These are phyloP conservation scores for Tylopilus intermedius DNA, from an alignment of 768 basidiomycete species.

Conservation along the genomic window DNA sequence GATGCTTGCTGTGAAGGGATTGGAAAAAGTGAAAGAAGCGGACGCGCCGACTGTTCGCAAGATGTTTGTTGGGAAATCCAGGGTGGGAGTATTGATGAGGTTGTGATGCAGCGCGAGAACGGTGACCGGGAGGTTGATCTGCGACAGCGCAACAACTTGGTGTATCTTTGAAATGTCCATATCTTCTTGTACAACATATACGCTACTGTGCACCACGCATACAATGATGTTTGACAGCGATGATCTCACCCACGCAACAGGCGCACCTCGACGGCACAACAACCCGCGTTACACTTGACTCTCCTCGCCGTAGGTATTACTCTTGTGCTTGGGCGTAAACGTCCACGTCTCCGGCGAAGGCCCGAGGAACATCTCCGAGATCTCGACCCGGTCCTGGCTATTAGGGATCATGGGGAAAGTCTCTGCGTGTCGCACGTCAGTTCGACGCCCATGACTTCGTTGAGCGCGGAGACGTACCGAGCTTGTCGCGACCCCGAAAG, in stretches of 20 bases:
- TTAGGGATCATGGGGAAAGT: slow-evolving; percentile 76
- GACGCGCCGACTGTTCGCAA: slow-evolving; percentile 55
- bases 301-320: slow-evolving; percentile 68
- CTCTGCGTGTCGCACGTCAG: slow-evolving; percentile 42
- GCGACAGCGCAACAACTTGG: too few species aligned
- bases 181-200: too few species aligned
- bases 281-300: slow-evolving; percentile 46
- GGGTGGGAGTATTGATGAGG: slow-evolving; percentile 29
- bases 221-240: too few species aligned
- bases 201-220: too few species aligned
- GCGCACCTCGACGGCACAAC: neutral
- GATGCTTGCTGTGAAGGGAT: slow-evolving; percentile 74
- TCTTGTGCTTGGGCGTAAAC: slow-evolving; percentile 93
- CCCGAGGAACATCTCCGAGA: slow-evolving; percentile 94
- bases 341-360: slow-evolving; percentile 76
- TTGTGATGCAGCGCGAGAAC: too few species aligned
- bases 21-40: slow-evolving; percentile 52
- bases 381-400: slow-evolving; percentile 85
- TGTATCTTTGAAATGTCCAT: too few species aligned
- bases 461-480: slow-evolving; percentile 49
- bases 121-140: slow-evolving; percentile 37
- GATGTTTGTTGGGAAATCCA: slow-evolving; percentile 61
- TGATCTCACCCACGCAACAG: too few species aligned
- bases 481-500: slow-evolving; percentile 81
- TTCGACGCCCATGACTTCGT: neutral